Evolutionary conservation across 1,284 basidiomycete species (phyloP), one percentile per base, ranked within the genome.

Genomic region (Cryptococcus sp.): DNA sequence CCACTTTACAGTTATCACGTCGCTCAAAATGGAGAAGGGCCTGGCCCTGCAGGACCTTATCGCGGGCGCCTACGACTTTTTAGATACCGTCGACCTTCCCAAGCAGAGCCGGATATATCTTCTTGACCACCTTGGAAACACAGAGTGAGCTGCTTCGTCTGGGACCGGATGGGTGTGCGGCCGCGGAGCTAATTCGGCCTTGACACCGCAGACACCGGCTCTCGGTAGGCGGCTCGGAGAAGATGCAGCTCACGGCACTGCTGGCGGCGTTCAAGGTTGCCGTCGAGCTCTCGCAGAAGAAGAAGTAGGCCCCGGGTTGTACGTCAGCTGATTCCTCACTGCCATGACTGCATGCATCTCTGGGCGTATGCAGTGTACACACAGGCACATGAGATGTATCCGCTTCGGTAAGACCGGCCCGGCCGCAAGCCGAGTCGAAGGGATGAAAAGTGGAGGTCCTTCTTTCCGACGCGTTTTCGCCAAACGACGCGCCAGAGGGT

Each of bases 21-120:
- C 85, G 2, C 75, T 99, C 66, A 98, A 98, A 72, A 86, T 86
- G 1, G 90, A 95, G 58, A 87, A 93, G 56, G 96, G 96, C 21
- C 82, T 98, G 36, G 96, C 96, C 15, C 79, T 98, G 37, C 93
- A 97, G 71, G 96, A 99, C 78, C 82, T 99, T 52, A 85, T 98
- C n/a, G 83, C 85, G 21, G 95, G 94, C 33, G 86, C 94, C 35
- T 97, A 89, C 74, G 95, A 98, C 56, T 91, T 91, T 66, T 80
- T 95, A 37, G 86, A 90, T 65, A 88, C 85, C 0, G 83, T 98
- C 54, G 89, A 95, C 46, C 82, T 98, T 62, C 89, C 92, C 49
- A 82, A 87, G 6, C 83, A 88, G 57, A 87, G 89, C n/a, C 82
- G 92, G 46, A 85, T 95, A 50, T 97, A 95, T 70, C 82, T 98